Base-by-base conservation (phyloP, 2,329 filamentous ascomycete genomes). In the Trichoderma semiorbis region DNA sequence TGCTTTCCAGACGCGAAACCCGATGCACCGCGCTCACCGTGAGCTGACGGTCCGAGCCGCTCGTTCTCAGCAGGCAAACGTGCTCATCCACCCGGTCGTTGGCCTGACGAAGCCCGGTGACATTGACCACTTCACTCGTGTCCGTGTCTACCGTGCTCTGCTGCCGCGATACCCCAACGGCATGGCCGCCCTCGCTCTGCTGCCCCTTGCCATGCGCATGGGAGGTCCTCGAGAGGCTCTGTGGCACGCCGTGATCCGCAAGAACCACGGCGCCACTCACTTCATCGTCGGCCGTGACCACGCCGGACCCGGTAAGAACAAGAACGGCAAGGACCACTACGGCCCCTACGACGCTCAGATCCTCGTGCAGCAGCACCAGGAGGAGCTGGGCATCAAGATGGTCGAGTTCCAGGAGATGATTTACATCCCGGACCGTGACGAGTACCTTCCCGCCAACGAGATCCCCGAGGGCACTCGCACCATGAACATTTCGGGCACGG, bases 341-440 rank as follows among this genome's bases (percentile, higher is more conserved):
- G 96, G 96, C 66, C 95, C 96, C 36, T 99, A 99, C 83, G 96
- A 99, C 79, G 96, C 96, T 14, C 96, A 99, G 87, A 88, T 95
- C 79, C 93, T 95, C 30, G 95, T 99, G 72, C 94, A 98, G 88
- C 94, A 97, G 87, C 97, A 98, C 90, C 92, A 91, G 80, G 90
- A 94, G 76, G 96, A 99, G 89, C 93, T 99, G 74, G 96, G 95
- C 78, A 99, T 99, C 80, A 94, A 98, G 86, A 96, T 99, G 80
- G 96, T 99, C 75, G 94, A 96, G 77, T 99, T 99, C 92, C 95
- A 98, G 87, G 94, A 97, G 90, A 97, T 99, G 92, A 98, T 97
- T 75, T 99, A 98, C 85, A 92, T 98, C 72, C 96, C 96, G 77
- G 96, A 98, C 84, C 91, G 90, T 80, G 96, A 99, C 83, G 96